Base-by-base conservation (phyloP, 2,329 filamentous ascomycete species). In the Fusarium falciforme region DNA sequence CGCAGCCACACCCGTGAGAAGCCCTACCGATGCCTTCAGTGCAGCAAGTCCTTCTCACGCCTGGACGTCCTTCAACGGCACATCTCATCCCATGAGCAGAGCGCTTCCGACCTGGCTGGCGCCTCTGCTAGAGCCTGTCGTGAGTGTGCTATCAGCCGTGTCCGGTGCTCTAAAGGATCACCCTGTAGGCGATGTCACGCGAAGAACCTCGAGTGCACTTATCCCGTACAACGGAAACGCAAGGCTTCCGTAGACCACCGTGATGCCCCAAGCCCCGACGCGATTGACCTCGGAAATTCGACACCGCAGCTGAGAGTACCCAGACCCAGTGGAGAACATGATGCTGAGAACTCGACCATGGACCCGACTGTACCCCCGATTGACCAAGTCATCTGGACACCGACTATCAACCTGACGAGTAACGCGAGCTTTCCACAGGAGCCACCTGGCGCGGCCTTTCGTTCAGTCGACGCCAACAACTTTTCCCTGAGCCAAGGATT, bases 1-100 rank as follows among this genome's bases (percentile, higher is more conserved):
- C 68, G 73, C 47, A 40, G 47, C 3, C 73, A 75, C 35, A 75
- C 73, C 4, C 58, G 44, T 6, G 73, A 75, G 54, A 75, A 71
- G n/a, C 72, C 73, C 9, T 75, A 61, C 57, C 20, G 38, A 5
- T 75, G 73, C 16, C 5, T 27, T 1, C 38, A 66, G 49, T 75
- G 73, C 38, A 64, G 44, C 9, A 75, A 75, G 29, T 68, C 66
- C 3, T 75, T 75, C 47, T 64, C 73, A 1, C 72, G 73, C 4
- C 64, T 59, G 25, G 73, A 75, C 27, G 70, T 75, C 14, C 35
- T 75, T 4, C 60, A 68, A 11, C 72, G 72, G 5, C 73, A 75
- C 22, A 47, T 55, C 11, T 22, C 57, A 5, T 73, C 72, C 4
- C 73, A 75, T 4, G 27, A 27, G 27, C 49, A n/a, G 25, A 54